Conservation (phyloP, 345 rosid genomes). For the Combretum micranthum region DNA sequence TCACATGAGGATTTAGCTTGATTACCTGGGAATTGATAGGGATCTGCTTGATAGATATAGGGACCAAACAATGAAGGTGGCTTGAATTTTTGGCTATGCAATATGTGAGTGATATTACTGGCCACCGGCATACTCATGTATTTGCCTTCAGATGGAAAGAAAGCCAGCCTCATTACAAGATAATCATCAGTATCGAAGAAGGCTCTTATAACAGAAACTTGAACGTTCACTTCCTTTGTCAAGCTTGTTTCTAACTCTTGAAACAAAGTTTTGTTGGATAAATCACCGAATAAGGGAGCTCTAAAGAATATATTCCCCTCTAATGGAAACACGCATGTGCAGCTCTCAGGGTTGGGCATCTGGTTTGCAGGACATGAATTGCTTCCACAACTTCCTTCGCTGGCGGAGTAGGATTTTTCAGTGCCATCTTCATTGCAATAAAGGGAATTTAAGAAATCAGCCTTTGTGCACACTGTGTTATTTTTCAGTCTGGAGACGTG, state of each 20-base stretch:
- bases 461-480: slow-evolving; percentile 59
- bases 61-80: slow-evolving; percentile 82
- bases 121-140: slow-evolving; percentile 53
- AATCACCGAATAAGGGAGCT: slow-evolving; percentile 60
- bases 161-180: slow-evolving; percentile 65
- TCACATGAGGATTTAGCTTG: no score
- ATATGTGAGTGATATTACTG: slow-evolving; percentile 55
- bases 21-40: slow-evolving; percentile 71
- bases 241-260: slow-evolving; percentile 75
- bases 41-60: slow-evolving; percentile 70
- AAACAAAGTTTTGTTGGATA: slow-evolving; percentile 46
- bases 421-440: slow-evolving; percentile 58
- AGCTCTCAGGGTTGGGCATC: slow-evolving; percentile 77
- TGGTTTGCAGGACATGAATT: slow-evolving; percentile 52
- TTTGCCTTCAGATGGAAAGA: slow-evolving; percentile 52
- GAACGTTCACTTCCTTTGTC: slow-evolving; percentile 60
- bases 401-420: slow-evolving; percentile 57
- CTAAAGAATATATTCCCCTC: slow-evolving; percentile 73
- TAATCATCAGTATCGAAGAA: slow-evolving; percentile 74
- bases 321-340: slow-evolving; percentile 79
- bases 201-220: slow-evolving; percentile 62
- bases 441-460: slow-evolving; percentile 52
- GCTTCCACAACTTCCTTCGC: slow-evolving; percentile 61
- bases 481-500: slow-evolving; percentile 48
- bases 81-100: slow-evolving; percentile 77